phyloP scores from a whole-genome alignment of 805 yeast species.

The Henningerozyma blattae region DNA sequence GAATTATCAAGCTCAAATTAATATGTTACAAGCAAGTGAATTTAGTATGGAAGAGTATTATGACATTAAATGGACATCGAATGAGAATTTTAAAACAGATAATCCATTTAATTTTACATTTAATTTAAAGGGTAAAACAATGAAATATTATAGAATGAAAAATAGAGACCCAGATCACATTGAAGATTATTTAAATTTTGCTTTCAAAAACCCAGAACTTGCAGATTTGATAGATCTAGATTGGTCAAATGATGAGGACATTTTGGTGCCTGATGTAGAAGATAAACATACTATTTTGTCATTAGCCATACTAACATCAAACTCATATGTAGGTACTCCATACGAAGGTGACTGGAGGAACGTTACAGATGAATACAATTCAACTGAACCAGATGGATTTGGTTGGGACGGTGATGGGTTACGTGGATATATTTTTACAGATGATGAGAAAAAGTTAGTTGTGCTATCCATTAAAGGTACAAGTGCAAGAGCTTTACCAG shows the following conservation, averaged over 20 bases:
- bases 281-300: constrained; percentile 65
- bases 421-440: constrained; percentile 81
- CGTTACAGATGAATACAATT: constrained; percentile 47
- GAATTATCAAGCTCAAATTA: constrained; percentile 4
- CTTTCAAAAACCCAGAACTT: constrained; percentile 27
- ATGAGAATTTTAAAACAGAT: constrained; percentile 8
- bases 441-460: constrained; percentile 43
- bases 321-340: constrained; percentile 80
- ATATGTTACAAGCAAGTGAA: constrained; percentile 1
- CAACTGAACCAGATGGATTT: constrained; percentile 41
- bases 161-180: constrained; percentile 38
- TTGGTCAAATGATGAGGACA: constrained; percentile 45
- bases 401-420: constrained; percentile 86
- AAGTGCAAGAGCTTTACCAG: constrained; percentile 48
- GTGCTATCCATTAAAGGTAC: constrained; percentile 87
- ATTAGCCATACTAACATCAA: constrained; percentile 76
- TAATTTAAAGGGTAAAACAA: constrained; percentile 4
- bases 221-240: constrained; percentile 34
- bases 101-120: constrained; percentile 18
- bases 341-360: constrained; percentile 80
- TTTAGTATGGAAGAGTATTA: constrained; percentile 2
- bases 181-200: constrained; percentile 53
- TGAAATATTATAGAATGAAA: constrained; percentile 27
- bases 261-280: constrained; percentile 58
- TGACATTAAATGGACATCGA: constrained; percentile 15